Evolutionary conservation across 2,329 filamentous ascomycete genomes (phyloP), one percentile per base, ranked within the genome.

Genomic region (Apiospora hydei): DNA sequence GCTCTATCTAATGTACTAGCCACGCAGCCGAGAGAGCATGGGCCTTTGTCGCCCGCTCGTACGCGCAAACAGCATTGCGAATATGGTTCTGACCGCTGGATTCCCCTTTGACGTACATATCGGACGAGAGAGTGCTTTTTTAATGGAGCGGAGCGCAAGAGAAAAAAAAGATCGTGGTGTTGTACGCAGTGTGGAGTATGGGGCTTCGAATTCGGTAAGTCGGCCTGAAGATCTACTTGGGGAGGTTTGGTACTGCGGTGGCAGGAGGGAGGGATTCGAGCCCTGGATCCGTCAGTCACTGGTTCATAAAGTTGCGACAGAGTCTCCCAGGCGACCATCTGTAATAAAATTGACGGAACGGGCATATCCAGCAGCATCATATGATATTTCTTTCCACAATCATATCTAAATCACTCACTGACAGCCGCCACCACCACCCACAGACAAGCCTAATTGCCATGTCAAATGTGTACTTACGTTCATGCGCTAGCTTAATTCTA

Each of bases 61-160:
- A n/a, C 34, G 30, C 34, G 57, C 21, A 38, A 61, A 61, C 8
- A n/a, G 21, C 10, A 49, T n/a, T n/a, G 46, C 46, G 21, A 38
- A n/a, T 38, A 64, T 64, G 34, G 57, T 64, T 64, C 57, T 64
- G 57, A 64, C 57, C 57, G 57, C 57, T 64, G 57, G 13, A 64
- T 64, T 64, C 57, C 57, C 57, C 57, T 64, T 64, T 64, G 57
- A 64, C 57, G 57, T 64, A 64, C 57, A 64, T 38, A 64, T 41
- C 34, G 34, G 30, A 41, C 34, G 57, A 30, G 21, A 11, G 30
- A 26, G 57, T 41, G 57, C 57, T 41, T 64, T 61, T 64, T 64
- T 64, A 64, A 41, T 64, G 57, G 57, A 64, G 57, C 57, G 41
- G 7, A 38, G 57, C 57, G 57, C 57, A 64, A 21, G 41, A 24